phyloP scores from a whole-genome alignment of 2,329 filamentous ascomycete genomes.

The Mycosphaerella sp. region DNA sequence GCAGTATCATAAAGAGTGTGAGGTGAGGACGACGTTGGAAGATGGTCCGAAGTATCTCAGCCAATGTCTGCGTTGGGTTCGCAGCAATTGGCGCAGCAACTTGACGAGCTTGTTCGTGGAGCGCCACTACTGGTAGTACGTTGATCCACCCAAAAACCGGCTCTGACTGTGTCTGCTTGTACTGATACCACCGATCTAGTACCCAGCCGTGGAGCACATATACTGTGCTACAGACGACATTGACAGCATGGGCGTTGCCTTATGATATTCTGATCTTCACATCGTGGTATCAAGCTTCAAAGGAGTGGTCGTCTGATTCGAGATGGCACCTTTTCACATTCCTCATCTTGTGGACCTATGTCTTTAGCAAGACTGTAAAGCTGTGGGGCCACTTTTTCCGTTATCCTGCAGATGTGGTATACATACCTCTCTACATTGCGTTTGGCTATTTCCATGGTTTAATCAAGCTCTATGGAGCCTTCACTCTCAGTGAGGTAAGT shows the following conservation, averaged over 20 bases:
- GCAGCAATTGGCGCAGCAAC: slow-evolving; percentile 97
- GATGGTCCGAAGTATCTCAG: slow-evolving; percentile 83
- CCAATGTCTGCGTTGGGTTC: slow-evolving; percentile 90
- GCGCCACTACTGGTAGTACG: slow-evolving; percentile 80
- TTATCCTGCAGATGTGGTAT: slow-evolving; percentile 73
- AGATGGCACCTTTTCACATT: slow-evolving; percentile 50
- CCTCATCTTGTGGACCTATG: slow-evolving; percentile 64
- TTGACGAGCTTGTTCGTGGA: slow-evolving; percentile 83
- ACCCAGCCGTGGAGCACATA: slow-evolving; percentile 92
- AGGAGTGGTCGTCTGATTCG: slow-evolving; percentile 32
- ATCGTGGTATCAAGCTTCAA: slow-evolving; percentile 62
- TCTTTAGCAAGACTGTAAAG: slow-evolving; percentile 88
- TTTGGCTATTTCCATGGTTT: slow-evolving; percentile 92
- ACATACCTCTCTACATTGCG: slow-evolving; percentile 75
- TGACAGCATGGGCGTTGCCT: slow-evolving; percentile 78
- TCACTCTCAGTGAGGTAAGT: slow-evolving; percentile 65
- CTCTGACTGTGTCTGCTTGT: slow-evolving; percentile 7
- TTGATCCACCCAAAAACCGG: slow-evolving; percentile 26
- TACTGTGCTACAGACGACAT: slow-evolving; percentile 83
- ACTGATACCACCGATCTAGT: slow-evolving; percentile 44
- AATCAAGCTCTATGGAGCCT: slow-evolving; percentile 83
- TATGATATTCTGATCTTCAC: slow-evolving; percentile 69
- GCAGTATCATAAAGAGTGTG: slow-evolving; percentile 85
- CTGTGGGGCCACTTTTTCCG: slow-evolving; percentile 78
- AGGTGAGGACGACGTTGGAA: slow-evolving; percentile 88